Base-by-base conservation (phyloP, 208 protist genomes). In the Phytomonas sp. region DNA sequence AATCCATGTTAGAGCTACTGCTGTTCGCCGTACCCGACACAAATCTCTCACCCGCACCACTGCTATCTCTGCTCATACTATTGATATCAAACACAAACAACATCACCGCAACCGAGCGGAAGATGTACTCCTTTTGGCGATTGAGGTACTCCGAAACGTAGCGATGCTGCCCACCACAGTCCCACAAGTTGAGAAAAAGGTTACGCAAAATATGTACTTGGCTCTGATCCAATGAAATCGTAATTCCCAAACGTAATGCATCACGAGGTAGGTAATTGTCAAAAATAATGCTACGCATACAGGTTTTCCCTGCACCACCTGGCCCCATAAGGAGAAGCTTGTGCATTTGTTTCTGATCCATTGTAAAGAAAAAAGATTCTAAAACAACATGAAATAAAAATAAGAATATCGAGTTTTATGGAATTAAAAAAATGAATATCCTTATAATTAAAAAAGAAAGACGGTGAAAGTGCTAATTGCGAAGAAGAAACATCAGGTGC, bases 21-120 rank as follows among this genome's bases (percentile, higher is more conserved):
- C 67, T 63, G 70, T 68, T 67, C 0, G 62, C 63, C 3, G 67
- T 63, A 29, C 36, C 19, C 36, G 36, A 4, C 40, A 49, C 40
- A 49, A 49, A 49, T 49, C 40, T 49, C 40, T 49, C 40, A 49
- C 7, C 40, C 12, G 29, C 34, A 45, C 16, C 29, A 34, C 23
- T 45, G 40, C 40, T 49, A 32, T 89, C 86, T 31, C 82, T 76
- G 75, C 88, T 91, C 86, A 95, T 93, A 78, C 88, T 95, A 73
- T 89, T 98, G 65, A 99, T 93, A 76, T 99, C 98, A 76, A 99
- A 99, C 14, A 99, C 98, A 83, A 99, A 99, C n/a, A 99, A 97
- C 73, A 99, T 89, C 0, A 99, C 97, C 26, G 94, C 96, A 4
- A 99, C 98, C 79, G 98, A 98, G 37, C 94, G 80, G 77, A 99